Evolutionary conservation across 768 basidiomycete species (phyloP), one percentile per base, ranked within the genome.

Genomic region (Inosperma sp.): DNA sequence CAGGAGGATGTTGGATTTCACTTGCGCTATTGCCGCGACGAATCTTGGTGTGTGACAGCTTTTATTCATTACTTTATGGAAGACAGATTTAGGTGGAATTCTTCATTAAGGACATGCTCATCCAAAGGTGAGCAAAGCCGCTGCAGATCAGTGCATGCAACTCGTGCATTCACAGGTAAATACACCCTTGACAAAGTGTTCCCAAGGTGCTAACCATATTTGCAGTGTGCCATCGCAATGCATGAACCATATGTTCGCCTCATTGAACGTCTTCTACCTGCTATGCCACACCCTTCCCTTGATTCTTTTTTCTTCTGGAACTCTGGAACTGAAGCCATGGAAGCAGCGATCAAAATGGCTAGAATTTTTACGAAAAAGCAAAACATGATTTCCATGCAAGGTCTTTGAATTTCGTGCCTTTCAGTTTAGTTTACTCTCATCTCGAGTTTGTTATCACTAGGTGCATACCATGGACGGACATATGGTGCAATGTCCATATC

Each of bases 301-400:
- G 88, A 95, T 65, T 90, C 90, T 19, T 97, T 97, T 78, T 96
- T 93, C 79, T 91, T 96, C 70, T 91, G 88, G 88, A 97, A 91
- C 73, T 94, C 93, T 2, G 95, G 95, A 2, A 85, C 91, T 1
- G 95, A 98, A 67, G 95, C 93, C 1, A 78, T 93, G 35, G 94
- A 96, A 68, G 90, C 83, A 1, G 78, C 92, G 2, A 68, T 98
- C 56, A 97, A 96, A 71, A 83, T 97, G 72, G 87, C 89, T 3
- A 80, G 94, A 27, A 62, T 66, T 21, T 71, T 84, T 27, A 97
- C 94, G 1, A 82, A 84, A 25, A 76, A 80, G 56, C 91, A 92
- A 64, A 93, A 95, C 63, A 79, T 98, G 52, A 91, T 98, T 48
- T 72, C 80, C 52, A 90, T 98, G 86, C 93, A 95, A 69, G 94